These are phyloP conservation scores for Penicillium canariense DNA, from an alignment of 495 filamentous ascomycete genomes.

Conservation along the genomic window DNA sequence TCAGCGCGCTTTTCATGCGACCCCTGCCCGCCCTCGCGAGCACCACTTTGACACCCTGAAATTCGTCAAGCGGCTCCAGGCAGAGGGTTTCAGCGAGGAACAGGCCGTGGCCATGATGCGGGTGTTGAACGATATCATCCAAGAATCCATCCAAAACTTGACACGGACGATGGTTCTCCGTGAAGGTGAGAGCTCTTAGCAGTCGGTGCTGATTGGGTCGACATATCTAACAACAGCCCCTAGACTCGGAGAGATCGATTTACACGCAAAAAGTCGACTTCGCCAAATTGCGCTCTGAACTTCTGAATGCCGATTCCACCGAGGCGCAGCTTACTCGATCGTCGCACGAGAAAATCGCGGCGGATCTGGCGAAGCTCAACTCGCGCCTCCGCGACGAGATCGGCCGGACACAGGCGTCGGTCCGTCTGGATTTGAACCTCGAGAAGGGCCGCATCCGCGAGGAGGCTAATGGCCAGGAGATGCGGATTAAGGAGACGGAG, in stretches of 20 bases:
- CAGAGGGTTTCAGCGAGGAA: conserved; percentile 93
- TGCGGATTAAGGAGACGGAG: conserved; percentile 99
- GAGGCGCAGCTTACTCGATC: conserved; percentile 84
- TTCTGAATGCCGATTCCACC: conserved; percentile 84
- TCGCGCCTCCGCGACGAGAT: conserved; percentile 89
- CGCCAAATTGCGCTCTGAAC: conserved; percentile 93
- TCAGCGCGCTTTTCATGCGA: conserved; percentile 65
- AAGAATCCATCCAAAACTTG: conserved; percentile 97
- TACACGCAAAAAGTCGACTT: conserved; percentile 99
- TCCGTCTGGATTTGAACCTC: conserved; percentile 88
- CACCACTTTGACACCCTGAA: conserved; percentile 99
- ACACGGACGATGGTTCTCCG: conserved; percentile 98
- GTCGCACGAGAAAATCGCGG: conserved; percentile 88
- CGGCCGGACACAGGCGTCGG: conserved; percentile 84
- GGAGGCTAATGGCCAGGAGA: conserved; percentile 93
- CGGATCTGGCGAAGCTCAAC: conserved; percentile 91
- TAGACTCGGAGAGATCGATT: conserved; percentile 63
- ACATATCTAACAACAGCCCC: neutral
- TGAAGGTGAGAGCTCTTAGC: conserved; percentile 55
- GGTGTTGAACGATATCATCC: conserved; percentile 93
- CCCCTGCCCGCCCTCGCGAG: conserved; percentile 59
- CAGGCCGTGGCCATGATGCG: conserved; percentile 97
- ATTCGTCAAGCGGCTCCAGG: conserved; percentile 86
- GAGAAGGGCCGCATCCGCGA: conserved; percentile 97
- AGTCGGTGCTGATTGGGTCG: neutral